Evolutionary conservation across 441 rosid species (phyloP).

Genomic region (Populus hybrid): DNA sequence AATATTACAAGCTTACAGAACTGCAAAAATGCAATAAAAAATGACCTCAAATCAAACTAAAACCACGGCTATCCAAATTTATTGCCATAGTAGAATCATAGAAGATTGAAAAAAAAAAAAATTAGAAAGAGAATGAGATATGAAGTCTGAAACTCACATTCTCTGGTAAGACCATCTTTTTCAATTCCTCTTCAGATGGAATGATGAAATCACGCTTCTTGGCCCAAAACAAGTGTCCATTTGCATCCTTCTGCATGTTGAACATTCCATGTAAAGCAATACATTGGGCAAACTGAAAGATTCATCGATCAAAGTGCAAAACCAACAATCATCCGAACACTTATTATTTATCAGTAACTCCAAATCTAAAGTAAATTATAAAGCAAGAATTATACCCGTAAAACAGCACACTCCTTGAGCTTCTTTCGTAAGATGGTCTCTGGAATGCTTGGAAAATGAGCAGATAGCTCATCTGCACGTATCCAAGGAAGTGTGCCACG

Average conservation of each 20-base stretch:
- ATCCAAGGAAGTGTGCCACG: slow-evolving; percentile 58
- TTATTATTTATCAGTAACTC: not conserved
- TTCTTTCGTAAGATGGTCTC: slow-evolving; percentile 68
- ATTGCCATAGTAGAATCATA: not conserved
- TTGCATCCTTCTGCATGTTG: slow-evolving; percentile 60
- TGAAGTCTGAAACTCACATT: slow-evolving; percentile 55
- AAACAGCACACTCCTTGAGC: slow-evolving; percentile 67
- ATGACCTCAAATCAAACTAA: not conserved
- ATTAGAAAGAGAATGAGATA: slow-evolving; percentile 16
- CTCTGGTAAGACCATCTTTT: slow-evolving; percentile 79
- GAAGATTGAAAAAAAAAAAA: not conserved
- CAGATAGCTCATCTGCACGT: slow-evolving; percentile 67
- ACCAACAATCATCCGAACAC: not conserved
- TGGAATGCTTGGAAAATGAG: slow-evolving; percentile 66
- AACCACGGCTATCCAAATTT: not conserved
- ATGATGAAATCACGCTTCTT: slow-evolving; percentile 59
- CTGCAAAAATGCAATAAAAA: not conserved
- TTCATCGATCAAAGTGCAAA: not conserved
- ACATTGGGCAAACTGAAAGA: not conserved
- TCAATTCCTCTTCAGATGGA: slow-evolving; percentile 83
- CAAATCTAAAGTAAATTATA: not conserved
- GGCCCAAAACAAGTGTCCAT: slow-evolving; percentile 65
- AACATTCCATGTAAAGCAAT: slow-evolving; percentile 26
- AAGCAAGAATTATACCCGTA: slow-evolving; percentile 46
- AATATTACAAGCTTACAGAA: not conserved